These are phyloP conservation scores for Nitzschia palea DNA, from an alignment of 108 stramenopile species.

Conservation along the genomic window DNA sequence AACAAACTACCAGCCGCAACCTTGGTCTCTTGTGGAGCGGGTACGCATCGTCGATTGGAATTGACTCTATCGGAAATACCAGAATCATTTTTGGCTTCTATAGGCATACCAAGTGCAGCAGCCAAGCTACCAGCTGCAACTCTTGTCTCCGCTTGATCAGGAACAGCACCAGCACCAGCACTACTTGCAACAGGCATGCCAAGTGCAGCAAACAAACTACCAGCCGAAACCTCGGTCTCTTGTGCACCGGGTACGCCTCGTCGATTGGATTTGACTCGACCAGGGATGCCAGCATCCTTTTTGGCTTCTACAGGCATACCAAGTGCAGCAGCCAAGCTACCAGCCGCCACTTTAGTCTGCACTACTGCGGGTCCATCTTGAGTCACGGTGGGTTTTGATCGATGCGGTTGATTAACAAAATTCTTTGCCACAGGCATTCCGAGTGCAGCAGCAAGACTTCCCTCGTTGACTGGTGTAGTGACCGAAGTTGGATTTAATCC, in stretches of 20 bases:
- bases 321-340: background rate
- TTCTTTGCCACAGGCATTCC: background rate
- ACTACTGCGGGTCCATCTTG: background rate
- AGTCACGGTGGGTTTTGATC: no score
- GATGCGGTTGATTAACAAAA: no score
- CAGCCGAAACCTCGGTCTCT: background rate
- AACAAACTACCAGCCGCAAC: background rate
- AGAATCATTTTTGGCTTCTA: background rate
- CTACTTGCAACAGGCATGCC: no score
- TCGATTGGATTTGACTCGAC: background rate
- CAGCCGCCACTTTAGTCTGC: background rate
- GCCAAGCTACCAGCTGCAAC: background rate
- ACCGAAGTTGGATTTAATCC: background rate
- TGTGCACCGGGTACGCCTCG: background rate
- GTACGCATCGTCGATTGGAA: no score
- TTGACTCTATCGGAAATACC: no score
- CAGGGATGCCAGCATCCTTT: background rate
- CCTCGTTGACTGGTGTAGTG: background rate
- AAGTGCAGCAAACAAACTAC: no score
- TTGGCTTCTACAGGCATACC: background rate
- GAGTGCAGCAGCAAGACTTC: background rate
- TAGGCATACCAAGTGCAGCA: background rate
- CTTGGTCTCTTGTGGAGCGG: background rate
- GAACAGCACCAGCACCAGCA: background rate
- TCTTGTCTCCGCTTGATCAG: background rate